Evolutionary conservation across 495 filamentous ascomycete species (phyloP), one percentile per base, ranked within the genome.

Genomic region (Talaromyces wortmannii): DNA sequence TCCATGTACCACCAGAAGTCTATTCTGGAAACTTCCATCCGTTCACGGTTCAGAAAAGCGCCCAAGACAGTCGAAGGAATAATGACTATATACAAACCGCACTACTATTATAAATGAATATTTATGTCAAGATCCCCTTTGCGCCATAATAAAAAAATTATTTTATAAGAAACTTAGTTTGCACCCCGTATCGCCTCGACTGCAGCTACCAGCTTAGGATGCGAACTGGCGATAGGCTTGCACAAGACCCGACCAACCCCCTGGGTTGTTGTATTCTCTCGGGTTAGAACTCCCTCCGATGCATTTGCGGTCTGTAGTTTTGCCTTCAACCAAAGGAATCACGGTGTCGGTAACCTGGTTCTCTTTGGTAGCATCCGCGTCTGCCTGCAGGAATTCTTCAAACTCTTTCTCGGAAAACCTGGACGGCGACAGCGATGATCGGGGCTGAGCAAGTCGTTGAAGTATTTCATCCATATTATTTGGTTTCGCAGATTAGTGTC

Each of bases 261-360:
- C 55, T 8, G 55, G 55, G 17, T 56, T 50, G 18, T 49, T 50
- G 13, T 30, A 49, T n/a, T 50, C 40, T 8, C 32, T 42, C 23
- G 55, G 55, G 18, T 56, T 32, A 15, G 30, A 23, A 3, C 10
- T n/a, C 40, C 47, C 47, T n/a, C 64, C 30, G 45, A 53, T 48
- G 4, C 47, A 53, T 53, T 45, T 55, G 12, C 33, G 57, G 49
- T 52, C 57, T 18, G 42, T 23, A 18, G 52, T 55, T 29, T 57
- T 61, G 53, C 71, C 71, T 60, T 61, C 57, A 47, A 75, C 65
- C n/a, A 63, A 56, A 13, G 73, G 70, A 16, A 48, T 16, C 15
- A 48, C 45, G 15, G 45, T 7, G 10, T 7, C 29, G 15, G 15
- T 48, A 10, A 48, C 45, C 15, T n/a, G 45, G 7, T 44, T 44